A percentile compares a stretch with the other conserved stretches of the same genome.
These are phyloP conservation scores for Microdochium paspali DNA, from an alignment of 2,329 filamentous ascomycete species.

Conservation along the genomic window DNA sequence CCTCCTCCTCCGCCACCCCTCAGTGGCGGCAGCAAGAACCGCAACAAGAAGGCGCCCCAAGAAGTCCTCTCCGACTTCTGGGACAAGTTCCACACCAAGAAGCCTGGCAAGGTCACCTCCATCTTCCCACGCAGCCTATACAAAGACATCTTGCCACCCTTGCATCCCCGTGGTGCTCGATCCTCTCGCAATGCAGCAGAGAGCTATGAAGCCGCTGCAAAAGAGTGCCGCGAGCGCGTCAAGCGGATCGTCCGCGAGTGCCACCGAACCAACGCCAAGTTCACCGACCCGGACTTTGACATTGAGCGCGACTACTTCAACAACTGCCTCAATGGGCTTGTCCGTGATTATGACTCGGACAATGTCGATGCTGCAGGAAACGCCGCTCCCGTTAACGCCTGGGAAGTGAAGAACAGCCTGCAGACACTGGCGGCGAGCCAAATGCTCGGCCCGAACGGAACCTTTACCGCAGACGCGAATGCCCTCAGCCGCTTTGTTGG, in stretches of 20 bases:
- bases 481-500: conserved; percentile 10
- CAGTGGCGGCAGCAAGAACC: conserved; percentile 5
- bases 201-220: conserved; percentile 30
- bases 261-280: conserved; percentile 33
- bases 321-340: conserved; percentile 12
- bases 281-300: conserved; percentile 33
- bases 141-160: conserved; percentile 17
- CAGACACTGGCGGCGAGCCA: conserved; percentile 7
- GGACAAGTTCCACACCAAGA: conserved; percentile 28
- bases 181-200: conserved; percentile 27
- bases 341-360: conserved; percentile 6
- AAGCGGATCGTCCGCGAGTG: conserved; percentile 31
- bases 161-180: conserved; percentile 13
- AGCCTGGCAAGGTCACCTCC: conserved; percentile 32
- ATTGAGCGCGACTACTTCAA: conserved; percentile 24
- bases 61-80: conserved; percentile 30
- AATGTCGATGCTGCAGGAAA: conserved; percentile 3
- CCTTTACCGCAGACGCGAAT: not conserved
- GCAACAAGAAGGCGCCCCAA: conserved; percentile 23
- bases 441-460: not conserved
- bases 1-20: conserved; percentile 2
- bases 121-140: conserved; percentile 33
- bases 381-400: conserved; percentile 7
- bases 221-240: conserved; percentile 31
- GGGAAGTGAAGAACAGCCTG: conserved; percentile 12